A percentile compares a stretch with the other conserved stretches of the same genome.
phyloP scores from a whole-genome alignment of 108 stramenopile genomes.

The Nitzschia sp. region DNA sequence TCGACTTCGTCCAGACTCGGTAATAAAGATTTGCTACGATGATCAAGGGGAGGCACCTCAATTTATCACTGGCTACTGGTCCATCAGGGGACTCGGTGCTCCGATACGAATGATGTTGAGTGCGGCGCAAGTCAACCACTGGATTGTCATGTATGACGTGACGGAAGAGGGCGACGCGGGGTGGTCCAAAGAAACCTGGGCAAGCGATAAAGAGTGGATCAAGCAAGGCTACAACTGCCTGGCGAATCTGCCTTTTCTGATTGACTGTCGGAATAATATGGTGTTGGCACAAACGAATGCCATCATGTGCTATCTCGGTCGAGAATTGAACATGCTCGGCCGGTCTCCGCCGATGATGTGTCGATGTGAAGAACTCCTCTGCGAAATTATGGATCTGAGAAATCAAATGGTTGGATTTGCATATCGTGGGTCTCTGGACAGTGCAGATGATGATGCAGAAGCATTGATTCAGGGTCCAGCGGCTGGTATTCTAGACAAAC shows the following conservation, averaged over 20 bases:
- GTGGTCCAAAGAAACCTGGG: constrained; percentile 12
- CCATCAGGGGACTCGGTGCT: constrained; percentile 38
- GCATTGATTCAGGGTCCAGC: background rate
- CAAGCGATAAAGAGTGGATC: constrained; percentile 18
- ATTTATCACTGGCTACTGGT: constrained; percentile 33
- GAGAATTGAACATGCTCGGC: constrained; percentile 28
- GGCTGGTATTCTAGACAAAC: constrained; percentile 1
- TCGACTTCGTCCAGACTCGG: constrained; percentile 10
- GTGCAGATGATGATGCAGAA: background rate
- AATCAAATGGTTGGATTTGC: constrained; percentile 33
- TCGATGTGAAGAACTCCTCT: constrained; percentile 35
- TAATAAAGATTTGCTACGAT: constrained; percentile 3
- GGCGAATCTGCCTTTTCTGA: constrained; percentile 41
- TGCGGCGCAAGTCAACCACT: constrained; percentile 19
- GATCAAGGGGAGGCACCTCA: background rate
- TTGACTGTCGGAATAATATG: constrained; percentile 12
- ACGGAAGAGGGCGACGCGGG: constrained; percentile 20
- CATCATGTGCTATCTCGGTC: constrained; percentile 39
- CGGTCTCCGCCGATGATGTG: background rate
- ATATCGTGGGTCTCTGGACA: constrained; percentile 11
- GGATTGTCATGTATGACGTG: constrained; percentile 32
- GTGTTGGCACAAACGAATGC: constrained; percentile 46
- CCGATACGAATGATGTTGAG: constrained; percentile 36
- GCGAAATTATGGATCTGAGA: constrained; percentile 39
- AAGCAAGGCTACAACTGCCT: constrained; percentile 24